Conservation (phyloP, 164 flowering plant species). For the Aristolochia fimbriata region DNA sequence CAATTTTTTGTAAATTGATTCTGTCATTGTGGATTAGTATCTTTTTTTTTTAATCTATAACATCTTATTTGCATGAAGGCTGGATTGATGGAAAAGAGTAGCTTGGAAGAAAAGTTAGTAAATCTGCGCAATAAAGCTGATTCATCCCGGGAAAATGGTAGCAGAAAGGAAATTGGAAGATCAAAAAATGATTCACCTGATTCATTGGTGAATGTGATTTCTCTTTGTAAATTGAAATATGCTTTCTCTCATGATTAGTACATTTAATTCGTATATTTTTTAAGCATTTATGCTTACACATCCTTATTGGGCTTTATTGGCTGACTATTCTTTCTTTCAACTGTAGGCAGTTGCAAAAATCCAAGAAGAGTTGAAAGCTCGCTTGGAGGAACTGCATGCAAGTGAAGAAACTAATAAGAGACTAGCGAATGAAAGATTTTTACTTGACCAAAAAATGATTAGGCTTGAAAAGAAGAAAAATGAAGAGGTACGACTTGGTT, state of each 20-base stretch:
- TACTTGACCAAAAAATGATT: slow-evolving; percentile 52
- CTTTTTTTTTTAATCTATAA: neutral
- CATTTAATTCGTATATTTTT: too few species aligned
- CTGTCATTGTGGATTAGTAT: neutral
- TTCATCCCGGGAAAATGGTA: slow-evolving; percentile 23
- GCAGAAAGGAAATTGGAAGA: slow-evolving; percentile 20
- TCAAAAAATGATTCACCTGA: neutral
- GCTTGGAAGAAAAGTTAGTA: slow-evolving; percentile 43
- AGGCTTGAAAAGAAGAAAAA: slow-evolving; percentile 50
- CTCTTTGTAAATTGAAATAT: too few species aligned
- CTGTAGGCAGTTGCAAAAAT: slow-evolving; percentile 39
- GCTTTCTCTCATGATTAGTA: too few species aligned
- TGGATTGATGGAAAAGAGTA: slow-evolving; percentile 46
- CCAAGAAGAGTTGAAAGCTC: slow-evolving; percentile 56
- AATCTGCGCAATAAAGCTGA: slow-evolving; percentile 28
- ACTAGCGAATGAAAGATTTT: slow-evolving; percentile 46
- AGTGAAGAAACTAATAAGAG: slow-evolving; percentile 49
- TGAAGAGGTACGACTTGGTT: slow-evolving; percentile 47
- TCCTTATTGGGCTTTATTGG: neutral
- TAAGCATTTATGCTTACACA: neutral
- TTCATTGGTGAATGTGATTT: slow-evolving; percentile 33
- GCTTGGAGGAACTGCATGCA: slow-evolving; percentile 43
- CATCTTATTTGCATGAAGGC: slow-evolving; percentile 22
- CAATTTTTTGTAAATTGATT: neutral
- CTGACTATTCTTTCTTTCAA: neutral